Evolutionary conservation across 495 filamentous ascomycete genomes (phyloP).

Genomic region (Elaphomyces granulatus): DNA sequence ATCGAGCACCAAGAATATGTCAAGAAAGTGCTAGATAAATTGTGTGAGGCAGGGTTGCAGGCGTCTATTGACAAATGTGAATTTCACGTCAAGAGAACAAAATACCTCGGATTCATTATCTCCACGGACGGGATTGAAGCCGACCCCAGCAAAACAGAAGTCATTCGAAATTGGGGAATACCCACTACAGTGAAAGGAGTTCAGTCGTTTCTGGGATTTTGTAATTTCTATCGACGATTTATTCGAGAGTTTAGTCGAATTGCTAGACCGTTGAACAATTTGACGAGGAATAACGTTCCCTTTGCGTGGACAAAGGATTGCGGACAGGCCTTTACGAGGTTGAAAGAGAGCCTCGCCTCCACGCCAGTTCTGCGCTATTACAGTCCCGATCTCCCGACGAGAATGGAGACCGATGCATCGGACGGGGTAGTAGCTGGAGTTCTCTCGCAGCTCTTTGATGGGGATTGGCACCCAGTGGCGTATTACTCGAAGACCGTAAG

Average conservation of each 20-base stretch:
- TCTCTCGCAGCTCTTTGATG: constrained; percentile 4
- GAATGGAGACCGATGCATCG: constrained; percentile 9
- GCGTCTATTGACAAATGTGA: constrained; percentile 15
- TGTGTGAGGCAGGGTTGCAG: constrained; percentile 7
- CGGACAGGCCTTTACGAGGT: constrained; percentile 42
- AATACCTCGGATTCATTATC: constrained; percentile 17
- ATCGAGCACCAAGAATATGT: constrained; percentile 13
- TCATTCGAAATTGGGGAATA: constrained; percentile 9
- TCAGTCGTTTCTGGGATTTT: constrained; percentile 18
- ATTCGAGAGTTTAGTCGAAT: constrained; percentile 15
- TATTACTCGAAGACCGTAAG: constrained; percentile 16
- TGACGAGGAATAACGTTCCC: constrained; percentile 7
- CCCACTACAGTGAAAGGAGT: constrained; percentile 11
- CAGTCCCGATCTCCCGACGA: constrained; percentile 2
- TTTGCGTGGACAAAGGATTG: constrained; percentile 37
- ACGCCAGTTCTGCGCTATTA: constrained; percentile 3
- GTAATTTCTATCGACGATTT: constrained; percentile 23
- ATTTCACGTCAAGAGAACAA: constrained; percentile 10
- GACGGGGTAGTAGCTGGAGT: constrained; percentile 5
- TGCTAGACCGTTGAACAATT: constrained; percentile 1
- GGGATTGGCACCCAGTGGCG: constrained; percentile 4
- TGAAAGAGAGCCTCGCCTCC: constrained; percentile 6
- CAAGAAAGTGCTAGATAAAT: constrained; percentile 5
- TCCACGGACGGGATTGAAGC: constrained; percentile 9
- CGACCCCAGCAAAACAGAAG: constrained; percentile 10